Conservation (phyloP, 805 yeast genomes). For the Sungouiella thailandica region DNA sequence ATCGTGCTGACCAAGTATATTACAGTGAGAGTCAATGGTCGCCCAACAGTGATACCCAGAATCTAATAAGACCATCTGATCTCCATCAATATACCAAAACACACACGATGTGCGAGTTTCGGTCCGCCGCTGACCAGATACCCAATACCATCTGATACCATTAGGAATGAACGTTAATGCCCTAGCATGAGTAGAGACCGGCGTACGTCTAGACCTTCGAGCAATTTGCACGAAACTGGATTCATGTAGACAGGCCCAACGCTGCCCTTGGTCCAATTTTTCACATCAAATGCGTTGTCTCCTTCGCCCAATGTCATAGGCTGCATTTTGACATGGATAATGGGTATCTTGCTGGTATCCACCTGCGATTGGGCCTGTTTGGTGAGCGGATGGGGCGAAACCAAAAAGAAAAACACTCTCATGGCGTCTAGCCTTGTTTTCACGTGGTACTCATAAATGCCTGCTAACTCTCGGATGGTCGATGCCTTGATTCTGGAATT, state of each 20-base stretch:
- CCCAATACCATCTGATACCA: too few relatives aligned
- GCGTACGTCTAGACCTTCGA: constrained; percentile 28
- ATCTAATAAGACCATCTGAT: too few relatives aligned
- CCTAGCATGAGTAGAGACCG: not conserved
- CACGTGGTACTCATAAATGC: constrained; percentile 41
- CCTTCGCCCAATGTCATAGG: constrained; percentile 20
- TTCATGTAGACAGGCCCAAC: constrained; percentile 34
- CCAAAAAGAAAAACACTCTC: constrained; percentile 36
- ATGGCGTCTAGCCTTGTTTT: constrained; percentile 13
- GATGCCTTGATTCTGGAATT: constrained; percentile 40
- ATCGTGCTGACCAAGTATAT: not conserved
- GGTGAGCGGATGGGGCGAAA: constrained; percentile 44
- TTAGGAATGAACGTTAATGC: too few relatives aligned
- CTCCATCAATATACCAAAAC: too few relatives aligned
- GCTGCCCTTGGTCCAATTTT: constrained; percentile 36
- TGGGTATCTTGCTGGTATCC: constrained; percentile 21
- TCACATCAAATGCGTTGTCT: constrained; percentile 22
- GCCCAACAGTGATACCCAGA: not conserved
- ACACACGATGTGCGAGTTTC: too few relatives aligned
- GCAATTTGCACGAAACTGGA: constrained; percentile 28
- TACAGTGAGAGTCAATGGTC: not conserved
- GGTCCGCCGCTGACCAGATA: too few relatives aligned
- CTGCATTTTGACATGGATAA: constrained; percentile 24
- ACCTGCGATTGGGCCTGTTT: constrained; percentile 42
- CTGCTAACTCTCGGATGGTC: constrained; percentile 48